Evolutionary conservation across 352 stramenopile genomes (phyloP).

Genomic region (Peronospora tabacina): DNA sequence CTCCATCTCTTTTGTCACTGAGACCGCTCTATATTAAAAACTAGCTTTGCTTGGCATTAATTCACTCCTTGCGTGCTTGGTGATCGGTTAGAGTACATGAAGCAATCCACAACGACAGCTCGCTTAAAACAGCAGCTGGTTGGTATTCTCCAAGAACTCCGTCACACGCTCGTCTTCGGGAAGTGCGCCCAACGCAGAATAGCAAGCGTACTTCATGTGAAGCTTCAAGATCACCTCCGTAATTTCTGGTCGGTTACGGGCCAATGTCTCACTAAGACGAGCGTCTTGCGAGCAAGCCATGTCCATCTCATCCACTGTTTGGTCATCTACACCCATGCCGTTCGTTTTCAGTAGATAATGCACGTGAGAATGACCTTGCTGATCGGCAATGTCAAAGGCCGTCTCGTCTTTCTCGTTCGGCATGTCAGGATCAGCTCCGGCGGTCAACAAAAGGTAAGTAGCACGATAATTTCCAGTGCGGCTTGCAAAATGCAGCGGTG

Average conservation of each 20-base stretch:
- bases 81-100: too few species aligned
- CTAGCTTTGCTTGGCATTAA: background rate
- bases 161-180: conserved; percentile 45
- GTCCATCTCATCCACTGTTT: conserved; percentile 54
- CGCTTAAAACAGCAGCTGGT: conserved; percentile 27
- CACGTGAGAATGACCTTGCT: conserved; percentile 58
- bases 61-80: background rate
- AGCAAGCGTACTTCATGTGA: conserved; percentile 65
- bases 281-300: conserved; percentile 52
- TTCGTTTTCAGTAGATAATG: conserved; percentile 77
- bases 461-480: conserved; percentile 66
- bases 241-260: conserved; percentile 57
- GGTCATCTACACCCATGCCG: conserved; percentile 45
- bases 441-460: conserved; percentile 74
- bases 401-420: conserved; percentile 74
- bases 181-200: conserved; percentile 50
- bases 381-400: conserved; percentile 67
- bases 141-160: conserved; percentile 37
- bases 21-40: background rate
- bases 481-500: conserved; percentile 70
- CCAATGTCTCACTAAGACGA: conserved; percentile 52
- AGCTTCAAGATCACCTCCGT: conserved; percentile 70
- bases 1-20: too few species aligned
- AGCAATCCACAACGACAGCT: background rate
- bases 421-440: conserved; percentile 77